Conservation (phyloP, 805 yeast species). For the Cyberlindnera suaveolens region DNA sequence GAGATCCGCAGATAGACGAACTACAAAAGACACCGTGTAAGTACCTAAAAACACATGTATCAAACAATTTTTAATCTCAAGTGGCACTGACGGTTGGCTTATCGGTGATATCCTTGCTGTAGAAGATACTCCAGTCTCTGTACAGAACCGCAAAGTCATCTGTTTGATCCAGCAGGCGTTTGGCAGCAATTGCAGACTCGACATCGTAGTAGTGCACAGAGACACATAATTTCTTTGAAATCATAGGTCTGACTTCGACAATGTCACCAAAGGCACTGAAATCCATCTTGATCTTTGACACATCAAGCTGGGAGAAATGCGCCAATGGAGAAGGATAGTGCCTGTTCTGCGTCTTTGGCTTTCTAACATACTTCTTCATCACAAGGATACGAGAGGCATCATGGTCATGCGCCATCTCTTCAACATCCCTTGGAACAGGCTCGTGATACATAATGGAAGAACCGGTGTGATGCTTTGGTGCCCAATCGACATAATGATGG, state of each 20-base stretch:
- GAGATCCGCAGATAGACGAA: too few species aligned
- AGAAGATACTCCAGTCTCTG: slow-evolving; percentile 57
- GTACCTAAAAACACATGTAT: too few species aligned
- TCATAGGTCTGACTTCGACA: slow-evolving; percentile 57
- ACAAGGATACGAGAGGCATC: background rate
- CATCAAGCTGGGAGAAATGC: slow-evolving; percentile 40
- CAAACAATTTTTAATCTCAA: background rate
- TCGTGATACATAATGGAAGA: slow-evolving; percentile 1
- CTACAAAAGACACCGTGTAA: too few species aligned
- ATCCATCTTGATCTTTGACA: slow-evolving; percentile 40
- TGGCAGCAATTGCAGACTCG: slow-evolving; percentile 53
- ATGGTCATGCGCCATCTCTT: slow-evolving; percentile 20
- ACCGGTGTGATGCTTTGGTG: slow-evolving; percentile 8
- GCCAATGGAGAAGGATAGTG: slow-evolving; percentile 38
- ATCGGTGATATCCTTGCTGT: slow-evolving; percentile 63
- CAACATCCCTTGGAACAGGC: slow-evolving; percentile 1
- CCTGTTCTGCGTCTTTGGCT: slow-evolving; percentile 5
- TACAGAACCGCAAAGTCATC: slow-evolving; percentile 39
- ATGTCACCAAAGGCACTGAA: slow-evolving; percentile 54
- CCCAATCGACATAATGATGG: slow-evolving; percentile 44
- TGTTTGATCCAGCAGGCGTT: slow-evolving; percentile 34
- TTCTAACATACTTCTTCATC: slow-evolving; percentile 22
- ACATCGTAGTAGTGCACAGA: slow-evolving; percentile 55
- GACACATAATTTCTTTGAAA: slow-evolving; percentile 58
- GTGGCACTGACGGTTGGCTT: slow-evolving; percentile 33